phyloP scores from a whole-genome alignment of 805 yeast genomes.

The Scheffersomyces spartinae region DNA sequence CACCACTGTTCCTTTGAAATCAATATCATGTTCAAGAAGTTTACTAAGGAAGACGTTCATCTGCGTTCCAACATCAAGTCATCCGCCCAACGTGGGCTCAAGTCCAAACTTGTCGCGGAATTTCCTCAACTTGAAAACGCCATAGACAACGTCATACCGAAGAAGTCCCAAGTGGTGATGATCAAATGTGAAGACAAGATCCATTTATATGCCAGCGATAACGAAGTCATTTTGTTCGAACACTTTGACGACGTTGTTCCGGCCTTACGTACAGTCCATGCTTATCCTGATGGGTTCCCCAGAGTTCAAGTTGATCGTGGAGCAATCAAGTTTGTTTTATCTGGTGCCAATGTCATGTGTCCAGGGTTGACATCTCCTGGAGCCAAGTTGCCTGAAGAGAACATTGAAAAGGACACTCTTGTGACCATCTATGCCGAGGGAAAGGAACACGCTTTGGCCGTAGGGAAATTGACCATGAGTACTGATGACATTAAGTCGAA shows the following conservation, averaged over 20 bases:
- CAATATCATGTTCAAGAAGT: slow-evolving; percentile 40
- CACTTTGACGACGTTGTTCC: slow-evolving; percentile 76
- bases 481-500: slow-evolving; percentile 75
- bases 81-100: slow-evolving; percentile 86
- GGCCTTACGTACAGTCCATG: slow-evolving; percentile 61
- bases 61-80: slow-evolving; percentile 88
- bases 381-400: slow-evolving; percentile 68
- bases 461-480: slow-evolving; percentile 81
- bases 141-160: slow-evolving; percentile 77
- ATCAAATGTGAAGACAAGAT: slow-evolving; percentile 86
- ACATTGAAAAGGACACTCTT: slow-evolving; percentile 52
- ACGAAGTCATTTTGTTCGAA: slow-evolving; percentile 67
- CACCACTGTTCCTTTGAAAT: no score
- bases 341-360: slow-evolving; percentile 96
- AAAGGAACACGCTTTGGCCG: slow-evolving; percentile 80
- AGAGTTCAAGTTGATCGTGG: slow-evolving; percentile 88
- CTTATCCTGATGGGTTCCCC: slow-evolving; percentile 77
- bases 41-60: slow-evolving; percentile 78
- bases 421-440: slow-evolving; percentile 88
- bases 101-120: slow-evolving; percentile 58
- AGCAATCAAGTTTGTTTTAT: slow-evolving; percentile 88
- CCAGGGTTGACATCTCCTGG: slow-evolving; percentile 87
- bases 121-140: slow-evolving; percentile 66
- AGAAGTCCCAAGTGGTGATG: slow-evolving; percentile 69
- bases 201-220: slow-evolving; percentile 62